Evolutionary conservation across 169 alveolate species (phyloP), one percentile per base, ranked within the genome.

Genomic region (Eimeria maxima): DNA sequence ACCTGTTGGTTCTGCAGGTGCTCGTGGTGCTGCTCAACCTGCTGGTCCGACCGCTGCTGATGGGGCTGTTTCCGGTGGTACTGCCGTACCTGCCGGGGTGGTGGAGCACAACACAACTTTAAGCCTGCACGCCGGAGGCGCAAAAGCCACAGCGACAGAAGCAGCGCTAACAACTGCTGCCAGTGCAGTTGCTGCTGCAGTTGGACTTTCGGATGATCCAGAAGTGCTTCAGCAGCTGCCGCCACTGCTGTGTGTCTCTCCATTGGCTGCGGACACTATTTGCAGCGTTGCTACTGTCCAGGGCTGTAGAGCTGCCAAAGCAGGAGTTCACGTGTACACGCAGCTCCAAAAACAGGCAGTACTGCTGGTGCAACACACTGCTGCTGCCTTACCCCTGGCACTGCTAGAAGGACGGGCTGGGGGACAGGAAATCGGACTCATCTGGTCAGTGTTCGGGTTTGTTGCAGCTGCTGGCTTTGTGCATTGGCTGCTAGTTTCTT

Each of bases 381-480:
- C 87, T 76, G 60, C 47, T 33, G 87, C 60, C 20, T 1, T 76
- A 47, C 87, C 87, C 2, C 87, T 76, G 63, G 87, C 87, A 33
- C 87, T 76, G 87, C 87, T 76, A 14, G 87, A 76, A 42, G 87
- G 87, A 18, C 22, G 87, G 47, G 87, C 87, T 42, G 60, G 87
- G 60, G 87, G 87, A 76, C 87, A 76, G 87, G 87, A 76, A 42
- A 76, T 76, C 47, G 87, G 87, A 22, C 60, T 76, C 1, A 42
- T 76, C 44, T 76, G 87, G 87, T 76, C 16, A 42, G 87, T 42
- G n/a, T 60, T 76, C 16, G 18, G 2, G 80, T 20, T 69, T 69
- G 80, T 18, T n/a, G 80, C 80, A 29, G n/a, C 80, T 69, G 80
- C 80, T 1, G 0, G 18, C 11, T 22, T 33, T 3, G 80, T 33